Conservation (phyloP, 2,329 filamentous ascomycete genomes). For the Calonectria ilicicola region DNA sequence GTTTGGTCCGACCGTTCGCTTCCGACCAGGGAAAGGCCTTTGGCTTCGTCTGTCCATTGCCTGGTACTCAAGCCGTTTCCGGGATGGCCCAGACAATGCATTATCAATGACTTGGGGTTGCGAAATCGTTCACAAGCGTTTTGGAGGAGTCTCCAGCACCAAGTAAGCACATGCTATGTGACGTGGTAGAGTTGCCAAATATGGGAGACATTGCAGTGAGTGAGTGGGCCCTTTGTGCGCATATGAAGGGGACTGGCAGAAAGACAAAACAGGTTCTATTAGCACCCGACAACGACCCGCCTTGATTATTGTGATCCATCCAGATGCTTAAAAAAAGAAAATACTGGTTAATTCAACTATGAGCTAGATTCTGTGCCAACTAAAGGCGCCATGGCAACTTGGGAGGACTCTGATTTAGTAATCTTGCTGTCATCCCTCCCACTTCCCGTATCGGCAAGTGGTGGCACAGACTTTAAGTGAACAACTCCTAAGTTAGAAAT, state of each 20-base stretch:
- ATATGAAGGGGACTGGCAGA: conserved; percentile 32
- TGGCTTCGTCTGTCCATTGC: too few species aligned
- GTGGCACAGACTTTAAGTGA: conserved; percentile 31
- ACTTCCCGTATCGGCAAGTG: conserved; percentile 45
- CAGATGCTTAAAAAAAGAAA: conserved; percentile 41
- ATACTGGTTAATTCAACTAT: conserved; percentile 37
- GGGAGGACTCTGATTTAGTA: conserved; percentile 41
- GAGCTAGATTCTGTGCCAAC: conserved; percentile 44
- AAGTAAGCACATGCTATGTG: too few species aligned
- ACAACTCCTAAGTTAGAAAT: conserved; percentile 39
- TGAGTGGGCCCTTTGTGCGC: too few species aligned
- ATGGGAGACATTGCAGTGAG: too few species aligned
- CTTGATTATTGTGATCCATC: conserved; percentile 43
- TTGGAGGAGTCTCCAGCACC: too few species aligned
- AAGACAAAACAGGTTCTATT: conserved; percentile 45
- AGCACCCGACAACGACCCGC: conserved; percentile 29
- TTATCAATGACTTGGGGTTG: too few species aligned
- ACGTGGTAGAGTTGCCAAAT: too few species aligned
- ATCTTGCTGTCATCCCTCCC: conserved; percentile 46
- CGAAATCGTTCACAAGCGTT: too few species aligned
- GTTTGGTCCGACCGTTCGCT: too few species aligned
- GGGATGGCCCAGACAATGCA: too few species aligned
- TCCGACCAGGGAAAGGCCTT: too few species aligned
- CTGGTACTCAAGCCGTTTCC: too few species aligned
- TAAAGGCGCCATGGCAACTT: conserved; percentile 45